Evolutionary conservation across 2,329 filamentous ascomycete species (phyloP).

Genomic region (Hortaea sp.): DNA sequence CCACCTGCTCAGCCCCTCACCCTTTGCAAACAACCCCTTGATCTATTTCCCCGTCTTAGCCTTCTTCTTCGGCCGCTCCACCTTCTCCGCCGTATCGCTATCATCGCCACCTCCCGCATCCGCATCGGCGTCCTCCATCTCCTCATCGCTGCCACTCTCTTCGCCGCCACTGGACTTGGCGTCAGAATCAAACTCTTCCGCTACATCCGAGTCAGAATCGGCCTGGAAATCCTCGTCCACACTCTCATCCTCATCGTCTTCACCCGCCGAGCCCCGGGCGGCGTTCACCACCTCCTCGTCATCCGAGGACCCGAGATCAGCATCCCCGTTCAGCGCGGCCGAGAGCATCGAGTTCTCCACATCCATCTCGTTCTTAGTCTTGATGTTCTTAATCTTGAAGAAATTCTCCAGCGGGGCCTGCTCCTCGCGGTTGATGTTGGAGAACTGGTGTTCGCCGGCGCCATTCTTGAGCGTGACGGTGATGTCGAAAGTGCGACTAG

Average conservation of each 20-base stretch:
- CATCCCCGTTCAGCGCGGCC: slow-evolving; percentile 65
- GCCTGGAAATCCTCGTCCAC: slow-evolving; percentile 77
- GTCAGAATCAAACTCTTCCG: slow-evolving; percentile 87
- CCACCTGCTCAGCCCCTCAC: too few species aligned
- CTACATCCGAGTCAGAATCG: slow-evolving; percentile 86
- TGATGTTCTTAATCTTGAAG: slow-evolving; percentile 89
- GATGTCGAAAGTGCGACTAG: slow-evolving; percentile 93
- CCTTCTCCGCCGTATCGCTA: slow-evolving; percentile 42
- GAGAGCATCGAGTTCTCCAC: slow-evolving; percentile 69
- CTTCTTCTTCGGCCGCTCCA: slow-evolving; percentile 55
- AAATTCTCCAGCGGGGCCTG: slow-evolving; percentile 94
- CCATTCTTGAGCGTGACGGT: slow-evolving; percentile 82
- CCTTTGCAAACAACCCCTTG: too few species aligned
- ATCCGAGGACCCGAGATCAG: slow-evolving; percentile 74
- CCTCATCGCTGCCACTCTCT: slow-evolving; percentile 46
- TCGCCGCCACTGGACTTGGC: slow-evolving; percentile 64
- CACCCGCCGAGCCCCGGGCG: slow-evolving; percentile 65
- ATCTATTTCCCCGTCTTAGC: slow-evolving; percentile 36
- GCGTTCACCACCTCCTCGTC: slow-evolving; percentile 70
- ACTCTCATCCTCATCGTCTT: slow-evolving; percentile 62
- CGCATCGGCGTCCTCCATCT: slow-evolving; percentile 47
- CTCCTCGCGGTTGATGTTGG: slow-evolving; percentile 98
- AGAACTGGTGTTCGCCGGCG: slow-evolving; percentile 87
- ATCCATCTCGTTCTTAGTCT: slow-evolving; percentile 97
- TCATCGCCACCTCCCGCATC: slow-evolving; percentile 34